These are phyloP conservation scores for Tylopilus vinaceipallidus DNA, from an alignment of 768 basidiomycete species.

Conservation along the genomic window DNA sequence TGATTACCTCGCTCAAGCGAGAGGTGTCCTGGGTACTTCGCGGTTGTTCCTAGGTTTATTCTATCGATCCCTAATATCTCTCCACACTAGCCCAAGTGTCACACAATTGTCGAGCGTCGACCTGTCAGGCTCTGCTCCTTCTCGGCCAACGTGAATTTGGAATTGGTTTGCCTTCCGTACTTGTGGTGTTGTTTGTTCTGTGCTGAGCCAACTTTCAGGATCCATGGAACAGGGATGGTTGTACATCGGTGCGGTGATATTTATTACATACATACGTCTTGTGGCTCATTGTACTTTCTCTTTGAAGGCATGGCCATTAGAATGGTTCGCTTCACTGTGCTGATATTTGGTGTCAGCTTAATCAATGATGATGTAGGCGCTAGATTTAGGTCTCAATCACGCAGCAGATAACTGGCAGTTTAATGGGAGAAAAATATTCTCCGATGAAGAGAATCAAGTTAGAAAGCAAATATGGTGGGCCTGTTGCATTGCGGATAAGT, in stretches of 20 bases:
- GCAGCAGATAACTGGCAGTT: conserved; percentile 74
- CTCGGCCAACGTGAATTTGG: conserved; percentile 85
- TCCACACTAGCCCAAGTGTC: conserved; percentile 52
- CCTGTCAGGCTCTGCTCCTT: conserved; percentile 78
- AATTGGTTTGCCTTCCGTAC: conserved; percentile 58
- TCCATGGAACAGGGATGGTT: conserved; percentile 86
- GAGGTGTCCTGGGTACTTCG: conserved; percentile 57
- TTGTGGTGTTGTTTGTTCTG: not conserved
- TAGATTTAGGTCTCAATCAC: conserved; percentile 79
- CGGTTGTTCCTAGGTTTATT: not conserved
- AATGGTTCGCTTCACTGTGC: conserved; percentile 47
- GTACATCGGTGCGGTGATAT: conserved; percentile 54
- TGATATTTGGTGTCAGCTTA: not conserved
- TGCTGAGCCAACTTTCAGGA: conserved; percentile 31
- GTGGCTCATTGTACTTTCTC: conserved; percentile 1
- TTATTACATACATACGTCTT: not conserved
- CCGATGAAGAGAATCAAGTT: conserved; percentile 62
- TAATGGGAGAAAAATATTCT: conserved; percentile 59
- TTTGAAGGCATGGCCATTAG: conserved; percentile 65
- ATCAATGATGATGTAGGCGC: conserved; percentile 46
- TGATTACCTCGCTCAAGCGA: conserved; percentile 60
- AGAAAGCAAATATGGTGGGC: conserved; percentile 81
- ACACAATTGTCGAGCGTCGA: conserved; percentile 67
- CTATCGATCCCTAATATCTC: not conserved
- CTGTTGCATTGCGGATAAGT: conserved; percentile 72